phyloP scores from a whole-genome alignment of 108 stramenopile species.

The Skeletonema potamos region DNA sequence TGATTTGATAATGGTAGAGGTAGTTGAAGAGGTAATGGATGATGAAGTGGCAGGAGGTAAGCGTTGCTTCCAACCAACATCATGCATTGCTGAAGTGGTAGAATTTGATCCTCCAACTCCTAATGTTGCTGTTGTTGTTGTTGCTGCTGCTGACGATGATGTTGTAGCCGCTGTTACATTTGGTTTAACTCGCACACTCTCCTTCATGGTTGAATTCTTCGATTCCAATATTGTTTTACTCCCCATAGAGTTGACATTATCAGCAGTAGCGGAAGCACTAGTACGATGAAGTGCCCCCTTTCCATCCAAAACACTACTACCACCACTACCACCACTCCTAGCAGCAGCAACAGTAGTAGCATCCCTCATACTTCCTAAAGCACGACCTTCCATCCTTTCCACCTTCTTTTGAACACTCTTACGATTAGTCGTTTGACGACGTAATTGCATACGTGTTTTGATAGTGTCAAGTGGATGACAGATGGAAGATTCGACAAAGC shows the following conservation, averaged over 20 bases:
- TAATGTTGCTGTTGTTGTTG: neutral
- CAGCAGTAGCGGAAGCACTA: neutral
- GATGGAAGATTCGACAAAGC: constrained; percentile 88
- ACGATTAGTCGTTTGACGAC: constrained; percentile 47
- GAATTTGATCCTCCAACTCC: too few relatives aligned
- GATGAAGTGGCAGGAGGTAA: constrained; percentile 16
- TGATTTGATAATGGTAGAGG: constrained; percentile 1
- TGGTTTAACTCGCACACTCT: constrained; percentile 23
- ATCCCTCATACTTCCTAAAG: constrained; percentile 33
- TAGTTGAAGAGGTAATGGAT: neutral
- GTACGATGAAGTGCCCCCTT: constrained; percentile 1
- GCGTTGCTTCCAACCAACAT: constrained; percentile 42
- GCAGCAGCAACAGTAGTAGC: neutral
- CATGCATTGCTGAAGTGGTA: constrained; percentile 18
- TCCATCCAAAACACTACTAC: neutral
- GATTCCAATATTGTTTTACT: neutral
- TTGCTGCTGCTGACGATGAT: neutral
- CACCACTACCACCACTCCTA: too few relatives aligned
- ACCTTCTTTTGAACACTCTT: constrained; percentile 1
- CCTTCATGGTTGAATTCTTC: neutral
- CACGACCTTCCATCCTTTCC: constrained; percentile 29
- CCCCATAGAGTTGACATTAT: neutral
- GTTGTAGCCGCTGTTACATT: neutral
- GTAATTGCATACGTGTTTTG: constrained; percentile 93
- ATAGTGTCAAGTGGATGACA: constrained; percentile 97